Evolutionary conservation across 768 basidiomycete genomes (phyloP).

Genomic region (Tulasnella sp.): DNA sequence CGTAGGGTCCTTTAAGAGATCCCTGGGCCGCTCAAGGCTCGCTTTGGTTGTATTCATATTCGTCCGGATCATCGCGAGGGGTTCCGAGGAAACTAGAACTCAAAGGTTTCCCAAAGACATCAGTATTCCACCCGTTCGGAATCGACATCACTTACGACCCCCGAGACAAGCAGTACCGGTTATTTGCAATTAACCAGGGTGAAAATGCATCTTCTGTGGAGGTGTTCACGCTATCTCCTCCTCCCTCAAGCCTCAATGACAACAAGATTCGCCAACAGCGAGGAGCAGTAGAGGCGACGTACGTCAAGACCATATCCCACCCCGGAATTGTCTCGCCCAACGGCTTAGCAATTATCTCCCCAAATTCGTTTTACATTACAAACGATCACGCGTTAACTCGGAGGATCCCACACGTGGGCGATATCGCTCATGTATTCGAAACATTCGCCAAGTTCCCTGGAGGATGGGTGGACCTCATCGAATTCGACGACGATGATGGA

Average conservation of each 20-base stretch:
- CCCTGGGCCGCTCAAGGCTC: constrained; percentile 52
- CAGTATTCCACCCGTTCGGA: constrained; percentile 72
- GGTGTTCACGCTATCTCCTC: constrained; percentile 53
- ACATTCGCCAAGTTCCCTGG: constrained; percentile 56
- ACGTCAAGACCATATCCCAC: constrained; percentile 59
- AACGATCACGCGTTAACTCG: constrained; percentile 70
- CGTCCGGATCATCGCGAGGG: constrained; percentile 29
- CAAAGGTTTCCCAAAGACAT: constrained; percentile 48
- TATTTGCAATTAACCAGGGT: constrained; percentile 69
- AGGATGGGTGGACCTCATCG: constrained; percentile 55
- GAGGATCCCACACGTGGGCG: constrained; percentile 36
- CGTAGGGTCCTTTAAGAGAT: constrained; percentile 55
- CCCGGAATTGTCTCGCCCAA: constrained; percentile 63
- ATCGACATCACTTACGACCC: constrained; percentile 49
- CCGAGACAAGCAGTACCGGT: constrained; percentile 45
- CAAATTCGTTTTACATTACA: constrained; percentile 64
- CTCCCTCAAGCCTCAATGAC: constrained; percentile 32
- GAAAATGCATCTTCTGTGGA: constrained; percentile 59
- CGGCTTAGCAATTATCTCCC: constrained; percentile 59
- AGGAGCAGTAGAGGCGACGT: constrained; percentile 38
- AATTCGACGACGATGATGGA: constrained; percentile 17
- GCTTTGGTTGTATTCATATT: constrained; percentile 52
- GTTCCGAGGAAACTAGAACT: constrained; percentile 42
- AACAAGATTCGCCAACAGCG: too few relatives aligned
- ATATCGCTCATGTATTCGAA: constrained; percentile 41